Base-by-base conservation (phyloP, 306 rosid species). In the Betula pendula region DNA sequence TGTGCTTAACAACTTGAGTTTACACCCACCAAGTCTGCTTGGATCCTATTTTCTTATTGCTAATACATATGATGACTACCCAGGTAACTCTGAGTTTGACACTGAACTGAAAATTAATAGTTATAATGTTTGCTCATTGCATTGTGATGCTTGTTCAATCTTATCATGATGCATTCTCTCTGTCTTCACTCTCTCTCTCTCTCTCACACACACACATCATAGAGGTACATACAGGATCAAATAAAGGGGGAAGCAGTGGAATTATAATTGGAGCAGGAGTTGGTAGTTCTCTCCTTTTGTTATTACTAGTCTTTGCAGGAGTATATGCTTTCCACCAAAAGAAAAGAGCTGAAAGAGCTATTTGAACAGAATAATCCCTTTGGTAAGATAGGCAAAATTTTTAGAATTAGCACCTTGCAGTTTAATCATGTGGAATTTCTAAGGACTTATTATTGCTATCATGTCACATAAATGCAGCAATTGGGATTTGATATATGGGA, bases 241-340 rank as follows among this genome's bases (percentile, higher is more conserved):
- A 78, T 51, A 86, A 84, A 77, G 79, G 84, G 47, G 47, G 69
- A 49, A 80, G 75, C 55, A 65, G 44, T 19, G 85, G 78, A 38
- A 65, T 89, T 55, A 85, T 85, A 74, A 79, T 88, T 72, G 96
- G 96, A 75, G 94, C 84, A 72, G 83, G 81, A 40, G 85, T 25
- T 29, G 96, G 93, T 48, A 89, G 95, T 79, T 56, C 77, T 15
- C 72, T 82, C 72, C 80, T 91, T 40, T 13, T 90, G 76, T 55
- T 89, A 52, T 48, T 84, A 42, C 52, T 85, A 70, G 43, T 82
- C 72, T 78, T 84, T 70, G 84, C 82, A 72, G 83, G 78, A 44
- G 74, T 78, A 76, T 93, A 85, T 80, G 89, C 85, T 74, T 49
- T 83, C 75, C 71, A 38, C 74, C 90, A 75, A 60, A 93, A 81